A percentile compares a stretch with the other conserved stretches of the same genome.
These are phyloP conservation scores for Raffaelea albimanens DNA, from an alignment of 2,329 filamentous ascomycete genomes.

Conservation along the genomic window DNA sequence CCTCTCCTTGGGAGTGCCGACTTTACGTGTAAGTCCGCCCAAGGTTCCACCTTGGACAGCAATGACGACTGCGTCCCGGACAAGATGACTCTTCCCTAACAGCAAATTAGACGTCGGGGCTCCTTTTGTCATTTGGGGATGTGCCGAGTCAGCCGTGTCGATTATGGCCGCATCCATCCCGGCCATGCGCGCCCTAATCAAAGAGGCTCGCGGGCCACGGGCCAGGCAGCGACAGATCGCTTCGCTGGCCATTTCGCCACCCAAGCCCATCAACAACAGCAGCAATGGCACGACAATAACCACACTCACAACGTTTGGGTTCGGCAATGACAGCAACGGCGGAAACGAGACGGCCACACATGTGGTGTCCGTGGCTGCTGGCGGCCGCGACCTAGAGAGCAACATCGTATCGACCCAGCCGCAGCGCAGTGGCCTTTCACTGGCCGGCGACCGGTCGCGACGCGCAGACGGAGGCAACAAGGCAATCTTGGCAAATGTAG, in stretches of 20 bases:
- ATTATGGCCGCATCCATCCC: conserved; percentile 22
- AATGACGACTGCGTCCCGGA: too few species aligned
- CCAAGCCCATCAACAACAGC: conserved; percentile 1
- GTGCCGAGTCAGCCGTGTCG: conserved; percentile 20
- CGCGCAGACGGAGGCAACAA: too few species aligned
- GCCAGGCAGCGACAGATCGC: background rate
- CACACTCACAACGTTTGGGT: background rate
- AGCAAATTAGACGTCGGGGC: conserved; percentile 1
- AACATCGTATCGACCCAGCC: too few species aligned
- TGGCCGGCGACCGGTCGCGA: too few species aligned
- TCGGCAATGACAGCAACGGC: too few species aligned
- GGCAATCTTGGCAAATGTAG: too few species aligned
- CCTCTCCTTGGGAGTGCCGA: conserved; percentile 10
- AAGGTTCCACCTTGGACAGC: background rate
- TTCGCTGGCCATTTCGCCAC: background rate
- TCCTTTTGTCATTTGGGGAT: conserved; percentile 14
- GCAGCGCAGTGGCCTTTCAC: too few species aligned
- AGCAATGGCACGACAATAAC: conserved; percentile 1
- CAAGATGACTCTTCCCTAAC: background rate
- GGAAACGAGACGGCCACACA: too few species aligned
- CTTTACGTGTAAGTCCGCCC: conserved; percentile 8
- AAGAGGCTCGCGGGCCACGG: conserved; percentile 2
- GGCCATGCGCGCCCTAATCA: conserved; percentile 18
- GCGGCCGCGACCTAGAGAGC: background rate
- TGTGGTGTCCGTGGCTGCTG: background rate